Conservation (phyloP, 164 flowering plant species). For the Brasenia schreberi region DNA sequence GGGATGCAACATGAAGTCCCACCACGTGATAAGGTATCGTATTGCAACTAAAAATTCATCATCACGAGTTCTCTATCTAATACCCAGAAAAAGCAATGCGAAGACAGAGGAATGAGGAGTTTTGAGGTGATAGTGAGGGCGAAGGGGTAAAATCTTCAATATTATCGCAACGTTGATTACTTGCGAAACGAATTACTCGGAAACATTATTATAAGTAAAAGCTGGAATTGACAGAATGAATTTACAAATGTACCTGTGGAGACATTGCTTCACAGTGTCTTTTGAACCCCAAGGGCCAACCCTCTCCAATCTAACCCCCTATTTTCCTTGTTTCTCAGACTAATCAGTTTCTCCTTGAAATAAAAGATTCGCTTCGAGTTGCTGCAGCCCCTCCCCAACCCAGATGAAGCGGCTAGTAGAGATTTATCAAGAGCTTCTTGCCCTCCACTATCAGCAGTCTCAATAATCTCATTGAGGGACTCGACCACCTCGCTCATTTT, state of each 20-base stretch:
- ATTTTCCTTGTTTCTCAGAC: background rate
- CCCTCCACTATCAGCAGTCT: conserved; percentile 18
- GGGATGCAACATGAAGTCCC: too few relatives aligned
- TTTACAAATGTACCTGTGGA: background rate
- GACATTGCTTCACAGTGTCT: background rate
- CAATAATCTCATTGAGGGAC: conserved; percentile 53
- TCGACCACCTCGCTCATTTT: conserved; percentile 87
- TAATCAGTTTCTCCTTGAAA: conserved; percentile 13
- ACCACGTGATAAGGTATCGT: too few relatives aligned
- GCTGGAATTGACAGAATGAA: background rate
- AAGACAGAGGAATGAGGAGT: too few relatives aligned
- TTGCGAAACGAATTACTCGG: too few relatives aligned
- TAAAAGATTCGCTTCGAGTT: background rate
- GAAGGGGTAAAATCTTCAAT: too few relatives aligned
- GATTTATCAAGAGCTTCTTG: conserved; percentile 16
- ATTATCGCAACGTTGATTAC: too few relatives aligned
- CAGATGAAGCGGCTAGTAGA: background rate
- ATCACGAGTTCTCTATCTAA: too few relatives aligned
- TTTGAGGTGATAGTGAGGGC: too few relatives aligned
- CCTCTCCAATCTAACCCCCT: background rate
- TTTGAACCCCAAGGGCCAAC: too few relatives aligned
- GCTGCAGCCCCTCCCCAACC: background rate
- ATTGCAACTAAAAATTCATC: too few relatives aligned
- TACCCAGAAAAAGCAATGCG: too few relatives aligned
- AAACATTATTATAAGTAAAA: too few relatives aligned